Evolutionary conservation across 2,329 filamentous ascomycete genomes (phyloP), one percentile per base, ranked within the genome.

Genomic region (Penicillium hordei): DNA sequence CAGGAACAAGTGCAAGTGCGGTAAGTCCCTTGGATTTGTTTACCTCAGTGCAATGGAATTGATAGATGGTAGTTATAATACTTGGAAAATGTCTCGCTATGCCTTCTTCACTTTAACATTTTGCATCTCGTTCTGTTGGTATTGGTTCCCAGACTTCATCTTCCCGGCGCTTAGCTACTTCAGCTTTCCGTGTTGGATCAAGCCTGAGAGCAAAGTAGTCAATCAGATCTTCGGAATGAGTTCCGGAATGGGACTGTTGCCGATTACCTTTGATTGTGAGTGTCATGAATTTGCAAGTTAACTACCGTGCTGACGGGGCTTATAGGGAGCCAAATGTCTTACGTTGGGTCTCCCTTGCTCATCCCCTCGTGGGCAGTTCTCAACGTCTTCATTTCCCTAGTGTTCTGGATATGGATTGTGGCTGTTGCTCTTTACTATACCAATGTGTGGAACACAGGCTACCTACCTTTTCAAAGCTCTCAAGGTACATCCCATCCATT

Each of bases 341-440:
- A 68, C 19, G 60, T 68, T 5, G 62, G 62, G 1, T 68, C 66
- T 15, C 87, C 86, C 17, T 73, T 89, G 21, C 84, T 89, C 34
- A 83, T 86, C 8, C 87, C 87, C 9, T 88, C 86, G 79, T 84
- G 86, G 71, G 87, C 87, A 6, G 88, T 89, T 60, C 83, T 85
- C 55, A 90, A 90, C 68, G 88, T 86, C 0, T 75, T 87, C 82
- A 87, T 43, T 85, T 86, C n/a, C 81, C 88, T 13, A 12, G 78
- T 87, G 1, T 53, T 82, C 2, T 89, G 89, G 70, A 88, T 84
- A 60, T 79, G 89, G 53, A 68, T 87, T 17, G 74, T 81, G 6
- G 77, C 83, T 0, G 79, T 83, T 0, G 72, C 80, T 12, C 75
- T 89, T 23, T 87, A 90, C 34, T 64, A 64, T 33, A 60, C 56